These are phyloP conservation scores for Fusarium xyrophilum DNA, from an alignment of 2,329 filamentous ascomycete species.

Conservation along the genomic window DNA sequence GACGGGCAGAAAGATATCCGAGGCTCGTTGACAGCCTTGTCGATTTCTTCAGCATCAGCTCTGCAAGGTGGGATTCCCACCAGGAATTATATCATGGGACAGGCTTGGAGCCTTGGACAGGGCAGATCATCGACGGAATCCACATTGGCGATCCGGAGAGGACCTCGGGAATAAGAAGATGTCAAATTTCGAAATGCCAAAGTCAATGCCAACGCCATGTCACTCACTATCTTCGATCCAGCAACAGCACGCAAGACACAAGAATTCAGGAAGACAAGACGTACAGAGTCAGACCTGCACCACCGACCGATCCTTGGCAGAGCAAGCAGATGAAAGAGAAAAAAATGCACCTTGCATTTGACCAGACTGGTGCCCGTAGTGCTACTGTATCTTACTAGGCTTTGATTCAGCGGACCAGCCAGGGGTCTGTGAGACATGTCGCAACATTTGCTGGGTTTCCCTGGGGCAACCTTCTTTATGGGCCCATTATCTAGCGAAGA, in stretches of 20 bases:
- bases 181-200: background rate
- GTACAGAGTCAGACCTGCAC: constrained; percentile 18
- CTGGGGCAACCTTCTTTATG: constrained; percentile 30
- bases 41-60: constrained; percentile 2
- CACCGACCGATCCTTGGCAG: constrained; percentile 16
- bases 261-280: constrained; percentile 6
- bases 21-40: constrained; percentile 25
- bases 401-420: constrained; percentile 18
- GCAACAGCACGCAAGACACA: constrained; percentile 4
- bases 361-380: background rate
- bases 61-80: background rate
- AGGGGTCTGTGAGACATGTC: constrained; percentile 28
- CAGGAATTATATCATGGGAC: constrained; percentile 17
- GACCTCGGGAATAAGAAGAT: constrained; percentile 18
- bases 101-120: constrained; percentile 14
- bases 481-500: background rate
- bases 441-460: constrained; percentile 15
- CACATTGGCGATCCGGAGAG: constrained; percentile 19
- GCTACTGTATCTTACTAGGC: constrained; percentile 22
- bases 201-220: constrained; percentile 8
- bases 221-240: background rate
- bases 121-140: constrained; percentile 29
- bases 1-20: constrained; percentile 4
- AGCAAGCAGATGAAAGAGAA: constrained; percentile 6
- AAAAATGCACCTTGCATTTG: background rate